Percentiles rank a stretch among this genome's conserved stretches.
Evolutionary conservation across 2,329 filamentous ascomycete species (phyloP).

Genomic region (Passalora sequoiae): DNA sequence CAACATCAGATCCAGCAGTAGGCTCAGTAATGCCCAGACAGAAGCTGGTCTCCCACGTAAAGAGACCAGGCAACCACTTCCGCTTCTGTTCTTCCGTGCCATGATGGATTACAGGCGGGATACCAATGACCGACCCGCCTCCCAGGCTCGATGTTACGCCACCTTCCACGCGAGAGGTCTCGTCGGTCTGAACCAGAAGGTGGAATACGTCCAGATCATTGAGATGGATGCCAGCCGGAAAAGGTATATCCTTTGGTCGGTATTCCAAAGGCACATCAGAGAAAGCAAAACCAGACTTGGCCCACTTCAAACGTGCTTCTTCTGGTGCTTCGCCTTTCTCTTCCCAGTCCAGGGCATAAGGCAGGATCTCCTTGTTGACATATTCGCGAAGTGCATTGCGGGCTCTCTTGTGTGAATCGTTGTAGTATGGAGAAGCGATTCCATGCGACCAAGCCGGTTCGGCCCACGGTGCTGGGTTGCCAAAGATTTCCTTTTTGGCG

Average conservation of each 20-base stretch:
- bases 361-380: conserved; percentile 54
- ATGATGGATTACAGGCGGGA: conserved; percentile 59
- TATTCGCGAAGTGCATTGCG: conserved; percentile 55
- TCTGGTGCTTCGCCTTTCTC: conserved; percentile 46
- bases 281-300: conserved; percentile 40
- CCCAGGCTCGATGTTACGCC: conserved; percentile 56
- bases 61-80: conserved; percentile 56
- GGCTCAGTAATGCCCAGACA: conserved; percentile 64
- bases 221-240: conserved; percentile 44
- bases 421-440: conserved; percentile 59
- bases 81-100: conserved; percentile 56
- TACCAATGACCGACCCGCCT: conserved; percentile 58
- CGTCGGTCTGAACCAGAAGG: conserved; percentile 32
- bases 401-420: conserved; percentile 54
- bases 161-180: conserved; percentile 34
- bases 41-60: conserved; percentile 55
- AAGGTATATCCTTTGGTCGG: conserved; percentile 36
- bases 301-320: conserved; percentile 38
- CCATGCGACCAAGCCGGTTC: conserved; percentile 46
- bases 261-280: conserved; percentile 43
- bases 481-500: conserved; percentile 12
- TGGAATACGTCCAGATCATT: conserved; percentile 55
- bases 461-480: conserved; percentile 37
- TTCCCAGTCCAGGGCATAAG: conserved; percentile 59
- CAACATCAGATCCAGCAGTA: conserved; percentile 4